Evolutionary conservation across 768 basidiomycete species (phyloP).

Genomic region (Amanita polypyramis): DNA sequence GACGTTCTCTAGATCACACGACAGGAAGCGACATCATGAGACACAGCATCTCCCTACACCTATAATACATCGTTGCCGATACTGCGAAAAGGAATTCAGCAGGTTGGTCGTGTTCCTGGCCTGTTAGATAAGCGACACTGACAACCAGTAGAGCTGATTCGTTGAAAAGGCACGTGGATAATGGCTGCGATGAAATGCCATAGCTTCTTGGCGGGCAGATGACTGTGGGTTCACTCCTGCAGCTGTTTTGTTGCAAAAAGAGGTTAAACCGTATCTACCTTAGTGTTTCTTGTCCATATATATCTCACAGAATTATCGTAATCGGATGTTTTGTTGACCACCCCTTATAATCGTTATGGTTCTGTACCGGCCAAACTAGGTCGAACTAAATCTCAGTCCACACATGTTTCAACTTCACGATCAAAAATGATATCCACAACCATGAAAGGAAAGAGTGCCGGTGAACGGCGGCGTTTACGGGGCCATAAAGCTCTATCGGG

Average conservation of each 20-base stretch:
- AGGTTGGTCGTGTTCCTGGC: constrained; percentile 26
- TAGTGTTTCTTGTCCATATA: constrained; percentile 4
- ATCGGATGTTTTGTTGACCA: background rate
- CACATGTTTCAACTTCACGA: constrained; percentile 5
- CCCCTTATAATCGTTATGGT: background rate
- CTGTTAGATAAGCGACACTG: background rate
- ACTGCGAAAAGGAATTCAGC: constrained; percentile 72
- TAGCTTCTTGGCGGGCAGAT: constrained; percentile 8
- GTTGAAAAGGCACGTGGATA: constrained; percentile 73
- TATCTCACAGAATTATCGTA: background rate
- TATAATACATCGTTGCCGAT: constrained; percentile 57
- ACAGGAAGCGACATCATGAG: constrained; percentile 74
- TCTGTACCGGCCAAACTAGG: background rate
- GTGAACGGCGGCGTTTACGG: background rate
- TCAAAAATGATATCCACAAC: background rate
- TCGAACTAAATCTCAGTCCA: background rate
- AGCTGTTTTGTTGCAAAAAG: background rate
- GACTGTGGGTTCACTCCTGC: background rate
- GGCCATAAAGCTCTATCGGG: no score
- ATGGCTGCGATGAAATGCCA: constrained; percentile 64
- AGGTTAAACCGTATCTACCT: background rate
- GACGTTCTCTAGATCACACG: constrained; percentile 73
- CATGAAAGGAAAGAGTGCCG: background rate
- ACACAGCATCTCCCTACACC: constrained; percentile 61
- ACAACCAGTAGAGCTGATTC: constrained; percentile 42